phyloP scores from a whole-genome alignment of 441 rosid genomes.

The Adansonia grandidieri region DNA sequence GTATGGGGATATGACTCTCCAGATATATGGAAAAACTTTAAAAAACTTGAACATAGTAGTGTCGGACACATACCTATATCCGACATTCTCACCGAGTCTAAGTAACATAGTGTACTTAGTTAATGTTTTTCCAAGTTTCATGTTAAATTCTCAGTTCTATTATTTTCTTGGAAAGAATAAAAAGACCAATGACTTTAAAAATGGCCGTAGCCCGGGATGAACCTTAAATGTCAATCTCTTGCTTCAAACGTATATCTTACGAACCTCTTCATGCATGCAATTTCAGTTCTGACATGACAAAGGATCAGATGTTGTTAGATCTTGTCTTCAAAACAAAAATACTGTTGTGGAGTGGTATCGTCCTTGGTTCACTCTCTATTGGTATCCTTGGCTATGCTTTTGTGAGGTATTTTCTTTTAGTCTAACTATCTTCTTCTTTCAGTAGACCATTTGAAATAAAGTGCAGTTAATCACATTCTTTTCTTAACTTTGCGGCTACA shows the following conservation, averaged over 20 bases:
- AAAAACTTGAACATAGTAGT: no score
- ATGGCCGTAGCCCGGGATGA: neutral
- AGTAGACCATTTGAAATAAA: neutral
- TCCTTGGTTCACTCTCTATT: conserved; percentile 65
- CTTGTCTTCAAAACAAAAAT: conserved; percentile 61
- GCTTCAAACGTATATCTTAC: neutral
- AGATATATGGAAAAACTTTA: no score
- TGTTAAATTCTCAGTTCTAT: neutral
- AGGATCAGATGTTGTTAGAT: conserved; percentile 73
- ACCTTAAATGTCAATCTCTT: neutral
- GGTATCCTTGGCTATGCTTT: conserved; percentile 77
- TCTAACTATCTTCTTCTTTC: neutral
- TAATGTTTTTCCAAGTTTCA: neutral
- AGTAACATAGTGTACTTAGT: neutral
- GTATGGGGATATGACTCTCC: no score
- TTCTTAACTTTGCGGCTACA: no score
- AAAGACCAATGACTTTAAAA: neutral
- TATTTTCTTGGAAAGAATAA: neutral
- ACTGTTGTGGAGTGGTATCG: conserved; percentile 59
- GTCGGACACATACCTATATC: no score
- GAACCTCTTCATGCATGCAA: conserved; percentile 14
- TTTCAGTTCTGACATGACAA: conserved; percentile 74
- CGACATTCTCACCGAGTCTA: no score
- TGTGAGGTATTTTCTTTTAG: conserved; percentile 47
- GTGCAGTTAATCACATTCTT: neutral